A percentile compares a stretch with the other conserved stretches of the same genome.
Conservation (phyloP, 306 rosid species). For the Adenanthera pavonina region DNA sequence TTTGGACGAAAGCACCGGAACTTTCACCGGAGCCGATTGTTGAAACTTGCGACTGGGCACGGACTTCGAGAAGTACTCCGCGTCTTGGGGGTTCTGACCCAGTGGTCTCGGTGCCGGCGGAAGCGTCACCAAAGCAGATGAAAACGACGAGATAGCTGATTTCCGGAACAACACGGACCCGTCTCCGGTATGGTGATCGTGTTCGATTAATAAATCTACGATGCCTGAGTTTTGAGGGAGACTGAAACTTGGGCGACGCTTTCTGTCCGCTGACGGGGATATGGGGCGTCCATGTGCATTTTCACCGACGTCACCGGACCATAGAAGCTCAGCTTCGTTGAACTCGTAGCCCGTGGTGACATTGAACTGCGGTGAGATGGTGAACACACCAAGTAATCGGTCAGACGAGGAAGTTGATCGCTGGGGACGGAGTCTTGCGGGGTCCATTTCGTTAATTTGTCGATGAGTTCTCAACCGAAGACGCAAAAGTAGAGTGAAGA, state of each 20-base stretch:
- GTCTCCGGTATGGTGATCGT: not conserved
- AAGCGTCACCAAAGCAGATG: constrained; percentile 44
- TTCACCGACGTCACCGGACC: constrained; percentile 46
- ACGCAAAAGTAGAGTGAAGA: not conserved
- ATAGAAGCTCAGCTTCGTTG: constrained; percentile 61
- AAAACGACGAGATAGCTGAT: constrained; percentile 27
- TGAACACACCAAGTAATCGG: constrained; percentile 49
- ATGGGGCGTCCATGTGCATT: not conserved
- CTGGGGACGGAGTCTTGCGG: constrained; percentile 39
- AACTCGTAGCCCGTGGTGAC: constrained; percentile 49
- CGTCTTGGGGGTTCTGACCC: constrained; percentile 22
- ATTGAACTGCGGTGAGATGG: constrained; percentile 39
- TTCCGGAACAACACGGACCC: constrained; percentile 47
- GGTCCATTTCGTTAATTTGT: constrained; percentile 44
- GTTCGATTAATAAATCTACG: constrained; percentile 46
- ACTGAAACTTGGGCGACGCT: constrained; percentile 2
- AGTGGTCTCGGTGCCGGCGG: constrained; percentile 52
- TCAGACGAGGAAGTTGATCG: constrained; percentile 55
- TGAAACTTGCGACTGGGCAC: constrained; percentile 39
- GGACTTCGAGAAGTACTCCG: constrained; percentile 42
- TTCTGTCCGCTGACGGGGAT: not conserved
- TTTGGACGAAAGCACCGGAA: constrained; percentile 49
- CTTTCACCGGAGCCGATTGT: constrained; percentile 64
- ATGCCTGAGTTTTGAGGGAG: constrained; percentile 43
- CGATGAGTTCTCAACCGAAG: not conserved